phyloP scores from a whole-genome alignment of 2,329 filamentous ascomycete genomes.

The Escovopsis sp. region DNA sequence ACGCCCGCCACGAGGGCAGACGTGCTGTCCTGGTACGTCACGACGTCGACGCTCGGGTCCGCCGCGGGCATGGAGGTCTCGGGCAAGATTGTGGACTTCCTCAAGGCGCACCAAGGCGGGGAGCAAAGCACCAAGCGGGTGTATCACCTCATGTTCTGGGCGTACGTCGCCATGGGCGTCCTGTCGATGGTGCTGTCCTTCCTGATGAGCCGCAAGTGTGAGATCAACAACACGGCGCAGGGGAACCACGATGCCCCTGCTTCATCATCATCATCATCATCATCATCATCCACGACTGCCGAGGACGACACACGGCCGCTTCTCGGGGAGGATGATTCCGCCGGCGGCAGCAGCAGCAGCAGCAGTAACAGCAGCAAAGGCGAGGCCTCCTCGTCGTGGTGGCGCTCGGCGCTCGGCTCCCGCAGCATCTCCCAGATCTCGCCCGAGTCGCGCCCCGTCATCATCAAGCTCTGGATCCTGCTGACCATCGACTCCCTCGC shows the following conservation, averaged over 20 bases:
- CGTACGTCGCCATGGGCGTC: conserved; percentile 41
- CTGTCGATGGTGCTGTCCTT: conserved; percentile 33
- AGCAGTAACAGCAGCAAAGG: background rate
- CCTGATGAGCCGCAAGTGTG: conserved; percentile 34
- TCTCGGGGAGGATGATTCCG: conserved; percentile 10
- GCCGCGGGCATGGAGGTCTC: conserved; percentile 37
- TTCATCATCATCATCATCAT: too few species aligned
- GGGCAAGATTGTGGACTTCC: conserved; percentile 34
- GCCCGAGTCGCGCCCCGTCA: conserved; percentile 37
- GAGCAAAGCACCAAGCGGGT: conserved; percentile 24
- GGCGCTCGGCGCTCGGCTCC: background rate
- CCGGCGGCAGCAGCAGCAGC: conserved; percentile 2
- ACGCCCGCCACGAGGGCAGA: conserved; percentile 38
- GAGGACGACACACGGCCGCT: conserved; percentile 5
- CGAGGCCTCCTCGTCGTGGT: background rate
- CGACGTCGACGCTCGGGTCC: conserved; percentile 38
- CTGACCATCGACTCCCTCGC: conserved; percentile 49
- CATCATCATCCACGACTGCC: too few species aligned
- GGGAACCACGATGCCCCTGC: background rate
- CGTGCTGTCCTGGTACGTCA: conserved; percentile 54
- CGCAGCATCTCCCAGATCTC: conserved; percentile 40
- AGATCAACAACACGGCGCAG: conserved; percentile 22
- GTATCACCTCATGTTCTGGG: conserved; percentile 43
- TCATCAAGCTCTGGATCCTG: conserved; percentile 52
- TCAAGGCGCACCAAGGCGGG: conserved; percentile 33